Conservation (phyloP, 495 filamentous ascomycete genomes). For the Amniculicola lignicola region DNA sequence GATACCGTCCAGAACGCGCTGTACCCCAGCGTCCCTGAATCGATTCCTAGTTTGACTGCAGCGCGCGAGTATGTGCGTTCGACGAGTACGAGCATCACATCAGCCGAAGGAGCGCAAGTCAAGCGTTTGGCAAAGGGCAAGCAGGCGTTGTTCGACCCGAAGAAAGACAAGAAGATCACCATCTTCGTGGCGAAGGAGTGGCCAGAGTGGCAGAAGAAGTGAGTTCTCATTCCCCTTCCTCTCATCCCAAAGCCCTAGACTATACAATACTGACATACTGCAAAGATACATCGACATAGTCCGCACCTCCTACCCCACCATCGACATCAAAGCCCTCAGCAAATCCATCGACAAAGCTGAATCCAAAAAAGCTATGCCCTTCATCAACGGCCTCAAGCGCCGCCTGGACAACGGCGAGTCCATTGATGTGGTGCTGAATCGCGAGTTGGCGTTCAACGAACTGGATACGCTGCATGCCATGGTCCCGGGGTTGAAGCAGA, state of each 20-base stretch:
- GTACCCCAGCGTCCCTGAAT: conserved; percentile 69
- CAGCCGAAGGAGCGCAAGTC: conserved; percentile 73
- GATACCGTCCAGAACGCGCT: conserved; percentile 72
- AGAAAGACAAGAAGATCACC: conserved; percentile 84
- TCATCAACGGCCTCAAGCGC: conserved; percentile 82
- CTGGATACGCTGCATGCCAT: conserved; percentile 53
- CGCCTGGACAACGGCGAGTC: conserved; percentile 61
- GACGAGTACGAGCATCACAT: conserved; percentile 75
- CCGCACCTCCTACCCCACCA: conserved; percentile 57
- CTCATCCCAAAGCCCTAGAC: background rate
- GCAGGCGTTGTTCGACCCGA: conserved; percentile 72
- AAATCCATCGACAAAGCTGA: conserved; percentile 74
- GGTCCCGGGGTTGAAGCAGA: conserved; percentile 43
- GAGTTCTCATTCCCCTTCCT: background rate
- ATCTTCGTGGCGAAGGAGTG: conserved; percentile 76
- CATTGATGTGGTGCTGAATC: conserved; percentile 65
- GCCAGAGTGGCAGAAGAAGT: conserved; percentile 83
- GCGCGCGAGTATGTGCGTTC: conserved; percentile 74
- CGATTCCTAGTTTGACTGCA: conserved; percentile 63
- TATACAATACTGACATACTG: background rate
- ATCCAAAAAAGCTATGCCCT: conserved; percentile 98
- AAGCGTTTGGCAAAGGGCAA: conserved; percentile 92
- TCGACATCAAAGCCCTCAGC: conserved; percentile 78
- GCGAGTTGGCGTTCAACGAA: conserved; percentile 86
- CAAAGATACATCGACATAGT: conserved; percentile 71